Base-by-base conservation (phyloP, 306 rosid species). In the Prinsepia uniflora region DNA sequence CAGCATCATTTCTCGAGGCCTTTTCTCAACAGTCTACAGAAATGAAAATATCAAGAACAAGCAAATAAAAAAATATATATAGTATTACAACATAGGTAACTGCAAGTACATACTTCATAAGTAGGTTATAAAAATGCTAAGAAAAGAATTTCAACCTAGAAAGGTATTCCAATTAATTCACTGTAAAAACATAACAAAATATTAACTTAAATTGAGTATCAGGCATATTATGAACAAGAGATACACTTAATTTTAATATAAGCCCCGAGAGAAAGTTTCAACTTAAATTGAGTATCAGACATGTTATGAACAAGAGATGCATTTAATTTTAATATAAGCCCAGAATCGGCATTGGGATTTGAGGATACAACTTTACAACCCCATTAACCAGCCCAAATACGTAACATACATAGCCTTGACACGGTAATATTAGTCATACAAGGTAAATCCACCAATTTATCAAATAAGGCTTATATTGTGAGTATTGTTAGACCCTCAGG, bases 1-100 rank as follows among this genome's bases (percentile, higher is more conserved):
- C 71, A 94, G 81, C 97, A 94, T 94, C 98, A 94, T 94, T 87
- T 94, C 98, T 63, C 98, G 88, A 63, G 98, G 98, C 72, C 98
- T 80, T 80, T 94, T 94, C 78, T 94, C 98, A 67, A 90, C 92
- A 66, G 92, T 94, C 98, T 92, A 71, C 81, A 80, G 45, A 34
- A 66, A 64, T 3, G 6, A 12, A 67, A 62, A 39, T 41, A 56
- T 52, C 73, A 80, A 52, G 48, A 73, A 58, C 53, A 60, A 30
- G 3, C 36, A n/a, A 62, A 34, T 52, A 53, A 30, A 36, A 15
- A 65, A 6, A 77, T 43, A 44, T 5, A 65, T 57, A 40, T 17
- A n/a, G 22, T 53, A 67, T 18, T 30, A 30, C 36, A 30, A 30
- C 42, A 22, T 43, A 36, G 20, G 19, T 20, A 68, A 68, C 44